Evolutionary conservation across 768 basidiomycete species (phyloP).

Genomic region (Lentinus brumalis): DNA sequence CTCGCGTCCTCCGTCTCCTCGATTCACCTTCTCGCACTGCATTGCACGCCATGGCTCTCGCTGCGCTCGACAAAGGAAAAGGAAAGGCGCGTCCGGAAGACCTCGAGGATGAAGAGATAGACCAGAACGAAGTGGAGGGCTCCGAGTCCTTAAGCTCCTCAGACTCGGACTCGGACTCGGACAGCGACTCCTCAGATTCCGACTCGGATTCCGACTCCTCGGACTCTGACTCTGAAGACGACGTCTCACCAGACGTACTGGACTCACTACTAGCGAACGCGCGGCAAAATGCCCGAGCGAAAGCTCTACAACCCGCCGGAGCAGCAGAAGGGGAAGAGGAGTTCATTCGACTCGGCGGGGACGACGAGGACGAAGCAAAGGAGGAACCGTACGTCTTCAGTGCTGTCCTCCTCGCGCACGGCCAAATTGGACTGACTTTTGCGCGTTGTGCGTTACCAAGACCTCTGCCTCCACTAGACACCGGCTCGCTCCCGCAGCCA

Average conservation of each 20-base stretch:
- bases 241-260: slow-evolving; percentile 61
- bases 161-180: slow-evolving; percentile 11
- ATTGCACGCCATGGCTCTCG: slow-evolving; percentile 11
- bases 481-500: slow-evolving; percentile 60
- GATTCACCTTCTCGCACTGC: neutral
- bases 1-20: neutral
- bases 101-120: slow-evolving; percentile 2
- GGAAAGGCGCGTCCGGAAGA: slow-evolving; percentile 34
- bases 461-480: slow-evolving; percentile 64
- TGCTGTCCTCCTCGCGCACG: neutral
- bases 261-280: slow-evolving; percentile 66
- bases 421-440: too few relatives aligned
- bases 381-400: slow-evolving; percentile 23
- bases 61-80: slow-evolving; percentile 44
- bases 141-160: slow-evolving; percentile 13
- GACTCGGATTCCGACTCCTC: slow-evolving; percentile 37
- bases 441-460: slow-evolving; percentile 32
- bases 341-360: slow-evolving; percentile 50
- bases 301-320: slow-evolving; percentile 9
- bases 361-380: slow-evolving; percentile 13
- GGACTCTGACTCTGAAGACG: slow-evolving; percentile 41
- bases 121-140: neutral
- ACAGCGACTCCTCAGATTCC: slow-evolving; percentile 30
- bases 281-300: slow-evolving; percentile 44
- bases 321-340: slow-evolving; percentile 47